These are phyloP conservation scores for Mycena sp. DNA, from an alignment of 1,284 basidiomycete genomes.

Conservation along the genomic window DNA sequence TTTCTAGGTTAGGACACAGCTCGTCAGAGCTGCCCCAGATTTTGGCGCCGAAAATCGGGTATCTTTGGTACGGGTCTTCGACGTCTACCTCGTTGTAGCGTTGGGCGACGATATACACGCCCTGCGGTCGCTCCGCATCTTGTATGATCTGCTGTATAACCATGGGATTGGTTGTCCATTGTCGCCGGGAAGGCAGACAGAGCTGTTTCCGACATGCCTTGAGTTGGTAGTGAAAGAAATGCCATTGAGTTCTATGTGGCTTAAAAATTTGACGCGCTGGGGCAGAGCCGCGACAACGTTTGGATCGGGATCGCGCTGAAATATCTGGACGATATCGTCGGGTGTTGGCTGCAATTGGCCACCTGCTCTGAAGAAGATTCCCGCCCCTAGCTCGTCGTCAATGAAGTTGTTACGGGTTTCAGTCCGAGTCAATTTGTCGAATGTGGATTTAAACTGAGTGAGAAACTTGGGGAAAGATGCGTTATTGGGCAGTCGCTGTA, in stretches of 20 bases:
- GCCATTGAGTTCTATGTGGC: background rate
- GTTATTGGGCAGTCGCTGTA: background rate
- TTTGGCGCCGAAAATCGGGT: background rate
- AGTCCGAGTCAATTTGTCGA: background rate
- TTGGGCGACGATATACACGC: background rate
- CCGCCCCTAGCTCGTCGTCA: slow-evolving; percentile 1
- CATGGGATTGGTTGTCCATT: background rate
- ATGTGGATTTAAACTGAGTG: background rate
- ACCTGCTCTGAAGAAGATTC: background rate
- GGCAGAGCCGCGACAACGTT: background rate
- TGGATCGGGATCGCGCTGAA: background rate
- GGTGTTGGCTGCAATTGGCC: background rate
- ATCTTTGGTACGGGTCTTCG: background rate
- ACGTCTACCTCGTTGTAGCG: background rate
- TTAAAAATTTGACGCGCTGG: background rate
- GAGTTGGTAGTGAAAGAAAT: background rate
- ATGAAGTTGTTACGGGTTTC: background rate
- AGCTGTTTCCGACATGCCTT: slow-evolving; percentile 1
- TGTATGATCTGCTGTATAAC: background rate
- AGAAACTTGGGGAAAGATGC: background rate
- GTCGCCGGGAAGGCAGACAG: background rate
- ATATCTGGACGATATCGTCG: background rate
- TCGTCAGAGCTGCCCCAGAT: background rate
- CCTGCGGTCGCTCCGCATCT: background rate
- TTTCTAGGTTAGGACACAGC: background rate